Conservation (phyloP, 192 early-diverging fungal species). For the Coemansia sp. region DNA sequence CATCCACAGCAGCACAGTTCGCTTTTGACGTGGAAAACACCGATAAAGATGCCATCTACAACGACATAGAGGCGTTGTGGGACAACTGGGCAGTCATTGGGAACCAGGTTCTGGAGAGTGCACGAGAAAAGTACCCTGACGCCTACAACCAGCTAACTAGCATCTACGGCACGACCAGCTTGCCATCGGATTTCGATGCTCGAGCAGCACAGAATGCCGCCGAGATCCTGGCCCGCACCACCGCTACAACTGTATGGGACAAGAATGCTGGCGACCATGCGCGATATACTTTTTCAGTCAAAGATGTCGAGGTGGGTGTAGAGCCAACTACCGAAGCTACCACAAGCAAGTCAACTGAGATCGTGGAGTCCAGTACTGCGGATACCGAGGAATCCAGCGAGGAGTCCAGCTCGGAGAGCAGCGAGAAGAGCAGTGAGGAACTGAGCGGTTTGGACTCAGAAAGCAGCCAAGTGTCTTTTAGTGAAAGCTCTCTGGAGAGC, state of each 20-base stretch:
- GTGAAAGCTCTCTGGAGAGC: too few relatives aligned
- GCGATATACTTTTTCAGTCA: slow-evolving; percentile 10
- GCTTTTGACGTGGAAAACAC: slow-evolving; percentile 27
- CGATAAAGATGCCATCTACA: slow-evolving; percentile 17
- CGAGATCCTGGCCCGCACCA: slow-evolving; percentile 7
- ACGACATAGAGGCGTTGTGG: slow-evolving; percentile 30
- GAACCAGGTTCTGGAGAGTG: slow-evolving; percentile 18
- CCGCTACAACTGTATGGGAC: slow-evolving; percentile 26
- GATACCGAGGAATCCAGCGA: too few relatives aligned
- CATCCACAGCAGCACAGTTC: slow-evolving; percentile 16
- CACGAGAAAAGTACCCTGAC: slow-evolving; percentile 17
- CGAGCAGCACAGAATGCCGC: slow-evolving; percentile 19
- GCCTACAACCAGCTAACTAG: slow-evolving; percentile 20
- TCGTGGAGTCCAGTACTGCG: too few relatives aligned
- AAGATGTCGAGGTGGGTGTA: slow-evolving; percentile 3
- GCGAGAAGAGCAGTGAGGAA: slow-evolving; percentile 1
- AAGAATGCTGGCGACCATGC: slow-evolving; percentile 14
- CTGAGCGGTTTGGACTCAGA: not conserved
- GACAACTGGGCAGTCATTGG: slow-evolving; percentile 28
- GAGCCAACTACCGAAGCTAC: not conserved
- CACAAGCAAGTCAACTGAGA: too few relatives aligned
- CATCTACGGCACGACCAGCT: slow-evolving; percentile 19
- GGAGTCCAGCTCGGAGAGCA: slow-evolving; percentile 2
- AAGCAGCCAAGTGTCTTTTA: too few relatives aligned
- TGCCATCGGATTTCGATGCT: slow-evolving; percentile 13